Base-by-base conservation (phyloP, 345 rosid species). In the Reutealis trisperma region DNA sequence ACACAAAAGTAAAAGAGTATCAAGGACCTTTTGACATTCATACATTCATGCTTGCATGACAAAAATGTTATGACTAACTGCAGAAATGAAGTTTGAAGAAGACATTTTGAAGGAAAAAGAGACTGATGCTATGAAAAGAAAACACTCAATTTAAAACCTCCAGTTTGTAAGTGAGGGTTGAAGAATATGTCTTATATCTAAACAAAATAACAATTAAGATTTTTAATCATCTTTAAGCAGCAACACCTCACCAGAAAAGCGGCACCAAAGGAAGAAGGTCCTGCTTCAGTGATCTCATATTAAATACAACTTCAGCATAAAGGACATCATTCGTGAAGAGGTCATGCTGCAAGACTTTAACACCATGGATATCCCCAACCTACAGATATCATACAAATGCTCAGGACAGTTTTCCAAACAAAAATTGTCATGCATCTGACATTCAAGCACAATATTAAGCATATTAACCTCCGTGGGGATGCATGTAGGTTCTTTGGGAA, bases 311-410 rank as follows among this genome's bases (percentile, higher is more conserved):
- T 88, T 96, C 97, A 64, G 92, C 77, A 73, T 96, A 96, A 71
- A 93, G 87, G 64, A 96, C 97, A 83, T 96, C 98, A 85, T 96
- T 96, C 45, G 99, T 93, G 81, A 93, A 96, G 73, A 96, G 95
- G 79, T 92, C 97, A 78, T 96, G 99, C 77, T 84, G 88, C 86
- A 96, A 83, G 82, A 92, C 97, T 84, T 88, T 90, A 70, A 91
- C 98, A 52, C 97, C 97, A 79, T 85, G 85, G 81, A 96, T 90
- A 80, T 88, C 90, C 59, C 95, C 98, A 75, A 92, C 84, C 99
- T 94, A 84, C 77, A 78, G 70, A 67, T 41, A 58, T 63, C 58
- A 61, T 37, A 24, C 32, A 73, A 52, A 72, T 63, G 54, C 30
- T 79, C 13, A 80, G 73, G 16, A 9, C 34, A 71, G 32, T 14